Evolutionary conservation across 768 basidiomycete genomes (phyloP), one percentile per base, ranked within the genome.

Genomic region (Hericium erinaceus): DNA sequence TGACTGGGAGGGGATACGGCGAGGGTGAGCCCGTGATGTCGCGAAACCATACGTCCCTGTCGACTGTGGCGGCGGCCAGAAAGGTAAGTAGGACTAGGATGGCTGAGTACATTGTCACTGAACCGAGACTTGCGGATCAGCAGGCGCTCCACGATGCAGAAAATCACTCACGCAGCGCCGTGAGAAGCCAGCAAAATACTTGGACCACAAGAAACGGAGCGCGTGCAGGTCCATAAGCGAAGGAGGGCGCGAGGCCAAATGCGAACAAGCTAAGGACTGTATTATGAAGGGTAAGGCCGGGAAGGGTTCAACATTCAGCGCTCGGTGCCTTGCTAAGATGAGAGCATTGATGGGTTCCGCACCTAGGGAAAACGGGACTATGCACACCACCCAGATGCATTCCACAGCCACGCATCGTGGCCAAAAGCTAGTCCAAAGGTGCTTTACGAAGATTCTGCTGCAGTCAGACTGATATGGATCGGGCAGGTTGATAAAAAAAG

Each of bases 31-130:
- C 56, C 22, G 60, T 44, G 46, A 63, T 57, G 33, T 61, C 60
- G 26, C 62, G 58, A 53, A 62, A 61, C 62, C 62, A 63, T 48
- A 63, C 60, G 8, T 63, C 62, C 28, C 53, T 57, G 39, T 63
- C 62, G n/a, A 63, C 44, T 1, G 58, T 61, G 24, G 33, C 16
- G 20, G 60, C 62, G 5, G 61, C 56, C 18, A 59, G 20, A 49
- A 61, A 52, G 20, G 62, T 52, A 15, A 53, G 38, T 10, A 18
- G 50, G 12, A 58, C 26, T 38, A 63, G 16, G 4, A 63, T 37
- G 10, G 38, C 39, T 12, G 60, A 57, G 44, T 63, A 63, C 11
- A 51, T 37, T 28, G 55, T 18, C 33, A 59, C 62, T 61, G 22
- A 18, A 33, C 33, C 33, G 33, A 33, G 33, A 33, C 33, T 33